Conservation (phyloP, 179 eudicot species). For the Actinidia arguta region DNA sequence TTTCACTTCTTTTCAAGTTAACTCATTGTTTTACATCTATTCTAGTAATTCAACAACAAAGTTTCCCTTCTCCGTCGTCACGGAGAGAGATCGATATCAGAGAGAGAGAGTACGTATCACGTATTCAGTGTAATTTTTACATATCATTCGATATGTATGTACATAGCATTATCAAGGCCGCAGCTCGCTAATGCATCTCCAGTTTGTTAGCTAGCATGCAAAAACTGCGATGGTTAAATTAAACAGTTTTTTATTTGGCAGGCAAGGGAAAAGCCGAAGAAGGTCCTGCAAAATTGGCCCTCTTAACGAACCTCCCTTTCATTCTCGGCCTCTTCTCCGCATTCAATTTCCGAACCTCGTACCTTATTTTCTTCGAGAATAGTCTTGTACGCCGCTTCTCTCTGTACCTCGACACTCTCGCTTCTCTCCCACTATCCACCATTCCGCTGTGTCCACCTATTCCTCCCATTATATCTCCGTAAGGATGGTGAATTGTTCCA, state of each 20-base stretch:
- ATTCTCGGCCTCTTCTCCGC: constrained; percentile 81
- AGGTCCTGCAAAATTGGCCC: constrained; percentile 28
- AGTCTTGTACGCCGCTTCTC: constrained; percentile 62
- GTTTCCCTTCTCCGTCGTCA: not conserved
- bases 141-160: not conserved
- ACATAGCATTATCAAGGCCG: not conserved
- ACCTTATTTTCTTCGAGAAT: constrained; percentile 75
- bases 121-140: not conserved
- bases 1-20: too few species aligned
- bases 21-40: too few species aligned
- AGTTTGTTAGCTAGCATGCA: not conserved
- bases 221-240: not conserved
- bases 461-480: constrained; percentile 25
- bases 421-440: constrained; percentile 63
- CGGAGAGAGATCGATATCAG: not conserved
- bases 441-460: constrained; percentile 12
- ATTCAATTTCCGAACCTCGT: constrained; percentile 71
- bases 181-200: not conserved
- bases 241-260: not conserved
- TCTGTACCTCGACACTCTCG: constrained; percentile 66
- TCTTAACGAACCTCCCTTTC: constrained; percentile 77
- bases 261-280: constrained; percentile 9
- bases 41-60: not conserved
- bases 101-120: not conserved
- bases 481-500: constrained; percentile 35